Percentiles rank a stretch among this genome's conserved stretches.
phyloP scores from a whole-genome alignment of 2,329 filamentous ascomycete species.

The Aspergillus neotritici region DNA sequence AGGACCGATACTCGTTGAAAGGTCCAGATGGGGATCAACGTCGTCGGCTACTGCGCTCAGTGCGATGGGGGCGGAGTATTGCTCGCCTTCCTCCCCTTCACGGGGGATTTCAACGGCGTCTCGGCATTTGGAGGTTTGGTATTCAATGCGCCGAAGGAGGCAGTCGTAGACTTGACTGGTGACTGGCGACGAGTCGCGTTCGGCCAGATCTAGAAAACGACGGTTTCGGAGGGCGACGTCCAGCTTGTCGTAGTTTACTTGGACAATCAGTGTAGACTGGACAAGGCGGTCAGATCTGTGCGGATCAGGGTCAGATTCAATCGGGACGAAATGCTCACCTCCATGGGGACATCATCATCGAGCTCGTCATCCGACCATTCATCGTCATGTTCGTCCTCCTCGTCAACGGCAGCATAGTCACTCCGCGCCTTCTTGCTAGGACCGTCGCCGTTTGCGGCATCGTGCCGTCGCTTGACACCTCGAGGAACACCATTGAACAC shows the following conservation, averaged over 20 bases:
- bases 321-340: slow-evolving; percentile 24
- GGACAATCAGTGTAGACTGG: slow-evolving; percentile 66
- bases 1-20: slow-evolving; percentile 33
- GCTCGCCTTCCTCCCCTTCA: slow-evolving; percentile 39
- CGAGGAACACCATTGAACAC: slow-evolving; percentile 29
- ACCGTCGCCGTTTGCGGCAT: slow-evolving; percentile 13
- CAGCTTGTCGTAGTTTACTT: slow-evolving; percentile 80
- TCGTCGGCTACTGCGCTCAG: slow-evolving; percentile 33
- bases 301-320: slow-evolving; percentile 2
- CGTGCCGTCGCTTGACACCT: slow-evolving; percentile 30
- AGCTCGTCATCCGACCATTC: slow-evolving; percentile 35
- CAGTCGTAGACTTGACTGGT: slow-evolving; percentile 74
- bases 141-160: slow-evolving; percentile 65
- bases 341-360: slow-evolving; percentile 32
- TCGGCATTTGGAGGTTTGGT: slow-evolving; percentile 62
- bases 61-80: slow-evolving; percentile 33
- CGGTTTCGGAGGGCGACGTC: slow-evolving; percentile 75
- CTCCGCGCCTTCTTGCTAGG: slow-evolving; percentile 17
- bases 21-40: slow-evolving; percentile 34
- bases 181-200: slow-evolving; percentile 63
- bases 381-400: slow-evolving; percentile 24
- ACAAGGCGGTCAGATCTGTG: slow-evolving; percentile 10
- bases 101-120: slow-evolving; percentile 33
- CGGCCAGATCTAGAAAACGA: slow-evolving; percentile 66
- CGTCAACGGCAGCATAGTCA: slow-evolving; percentile 26